Evolutionary conservation across 352 stramenopile species (phyloP), one percentile per base, ranked within the genome.

Genomic region (Aphanomyces euteiches): DNA sequence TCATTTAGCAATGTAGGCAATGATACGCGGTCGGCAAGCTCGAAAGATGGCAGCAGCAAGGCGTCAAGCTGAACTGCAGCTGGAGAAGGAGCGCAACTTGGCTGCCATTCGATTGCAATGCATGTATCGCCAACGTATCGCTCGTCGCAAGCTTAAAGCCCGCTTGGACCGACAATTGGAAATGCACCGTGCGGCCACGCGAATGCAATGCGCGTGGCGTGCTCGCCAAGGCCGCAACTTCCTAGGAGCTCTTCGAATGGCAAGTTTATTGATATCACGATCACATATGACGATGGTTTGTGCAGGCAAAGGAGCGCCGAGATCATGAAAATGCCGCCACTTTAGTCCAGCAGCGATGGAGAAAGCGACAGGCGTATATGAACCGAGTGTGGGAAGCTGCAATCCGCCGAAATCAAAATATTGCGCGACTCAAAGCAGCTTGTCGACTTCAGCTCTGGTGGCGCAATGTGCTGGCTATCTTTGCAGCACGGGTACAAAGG

Each of bases 31-130:
- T 7, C 79, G 79, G 2, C 66, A 77, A 12, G 85, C 75, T 47
- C 79, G 84, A 1, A 78, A 80, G 65, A 66, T 79, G 45, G 84
- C 77, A 1, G 75, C 74, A 7, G 69, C 78, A 53, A 71, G 82
- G 0, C 73, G 78, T 15, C 57, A 75, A 4, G 68, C 80, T 13
- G 75, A 82, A 12, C 72, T 70, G 7, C 69, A 79, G 7, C 72
- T 61, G 0, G 54, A 79, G 3, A 45, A 10, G 0, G 73, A 86
- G 28, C 74, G 74, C 10, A 76, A 92, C 28, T 7, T 69, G n/a
- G 84, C 82, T 10, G 84, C 82, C 0, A 80, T 77, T 38, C 86
- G 79, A 59, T 74, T 93, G 12, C 85, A 93, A 57, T 81, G 75
- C 0, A 72, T 77, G 41, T 93, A 81, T 54, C 80, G 85, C 21